Evolutionary conservation across 164 flowering plant genomes (phyloP).

Genomic region (Buxus sempervirens): DNA sequence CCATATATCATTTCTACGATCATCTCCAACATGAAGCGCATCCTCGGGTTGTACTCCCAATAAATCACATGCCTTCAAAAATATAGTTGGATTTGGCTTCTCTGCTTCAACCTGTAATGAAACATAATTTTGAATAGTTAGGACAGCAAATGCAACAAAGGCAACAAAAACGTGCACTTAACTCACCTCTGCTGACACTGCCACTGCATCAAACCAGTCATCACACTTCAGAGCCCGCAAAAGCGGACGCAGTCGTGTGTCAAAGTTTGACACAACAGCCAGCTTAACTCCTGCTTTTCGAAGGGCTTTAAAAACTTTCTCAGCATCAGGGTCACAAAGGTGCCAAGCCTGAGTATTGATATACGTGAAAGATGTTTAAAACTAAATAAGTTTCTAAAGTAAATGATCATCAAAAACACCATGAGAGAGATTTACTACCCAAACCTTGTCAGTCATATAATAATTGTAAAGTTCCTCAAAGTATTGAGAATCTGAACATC

Average conservation of each 20-base stretch:
- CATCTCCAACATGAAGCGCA: conserved; percentile 96
- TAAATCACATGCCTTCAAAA: conserved; percentile 92
- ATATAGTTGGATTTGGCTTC: conserved; percentile 96
- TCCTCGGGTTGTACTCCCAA: conserved; percentile 90
- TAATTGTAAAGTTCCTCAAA: conserved; percentile 94
- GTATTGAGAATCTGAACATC: conserved; percentile 89
- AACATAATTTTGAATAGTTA: neutral
- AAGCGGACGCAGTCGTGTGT: conserved; percentile 81
- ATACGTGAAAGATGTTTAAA: neutral
- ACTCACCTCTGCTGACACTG: conserved; percentile 95
- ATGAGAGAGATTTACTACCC: neutral
- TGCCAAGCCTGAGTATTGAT: conserved; percentile 77
- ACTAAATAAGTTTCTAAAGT: too few relatives aligned
- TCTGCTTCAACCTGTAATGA: conserved; percentile 78
- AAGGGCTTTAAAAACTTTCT: conserved; percentile 70
- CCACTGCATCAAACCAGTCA: conserved; percentile 95
- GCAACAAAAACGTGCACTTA: neutral
- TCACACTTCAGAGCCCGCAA: conserved; percentile 77
- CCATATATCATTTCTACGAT: conserved; percentile 95
- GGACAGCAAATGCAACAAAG: neutral
- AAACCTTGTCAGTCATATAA: conserved; percentile 87
- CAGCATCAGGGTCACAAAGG: conserved; percentile 92
- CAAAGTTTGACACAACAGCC: conserved; percentile 94
- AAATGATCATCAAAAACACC: too few relatives aligned
- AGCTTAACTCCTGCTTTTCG: conserved; percentile 75